Evolutionary conservation across 1,139 yeast species (phyloP), one percentile per base, ranked within the genome.

Genomic region (Suhomyces anneliseae): DNA sequence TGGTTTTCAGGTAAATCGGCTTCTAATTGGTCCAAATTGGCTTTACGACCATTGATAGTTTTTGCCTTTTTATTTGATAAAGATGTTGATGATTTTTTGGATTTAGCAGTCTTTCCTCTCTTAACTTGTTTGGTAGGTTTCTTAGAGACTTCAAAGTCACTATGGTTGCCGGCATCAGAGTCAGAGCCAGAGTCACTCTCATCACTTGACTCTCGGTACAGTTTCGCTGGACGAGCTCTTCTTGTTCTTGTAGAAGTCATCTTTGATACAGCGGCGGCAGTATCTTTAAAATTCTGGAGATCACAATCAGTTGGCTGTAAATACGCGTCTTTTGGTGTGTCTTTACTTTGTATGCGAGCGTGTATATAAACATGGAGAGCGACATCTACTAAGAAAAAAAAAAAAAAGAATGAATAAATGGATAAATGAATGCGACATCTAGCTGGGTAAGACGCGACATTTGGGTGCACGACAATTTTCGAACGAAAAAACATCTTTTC

Each of bases 1-100:
- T 69, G 67, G 49, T 82, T 82, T 42, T 83, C 59, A 2, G 52
- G 57, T 7, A 54, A 44, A 1, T 54, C 51, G 0, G 56, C 48
- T 32, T 59, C 62, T 27, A 53, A 34, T 36, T 52, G 53, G 6
- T 58, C 56, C 39, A 53, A 33, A 19, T 44, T 52, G 44, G 33
- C 47, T 33, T 40, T 46, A 11, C 10, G 35, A 2, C 27, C 14
- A 44, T 43, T 39, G 4, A 41, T 14, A 15, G 36, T 34, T 35
- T 29, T 44, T 12, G 40, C 40, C 34, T 45, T 43, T 34, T 37
- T 45, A 9, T 35, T 26, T 7, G 35, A 37, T 27, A 45, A 32
- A 6, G 36, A 36, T 29, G 37, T 26, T 7, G 35, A 37, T 27
- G 46, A 32, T 8, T 37, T 37, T 29, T 32, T 32, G 5, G 47